Percentiles rank a stretch among this genome's conserved stretches.
phyloP scores from a whole-genome alignment of 129 eudicot species.

The Arctium lappa region DNA sequence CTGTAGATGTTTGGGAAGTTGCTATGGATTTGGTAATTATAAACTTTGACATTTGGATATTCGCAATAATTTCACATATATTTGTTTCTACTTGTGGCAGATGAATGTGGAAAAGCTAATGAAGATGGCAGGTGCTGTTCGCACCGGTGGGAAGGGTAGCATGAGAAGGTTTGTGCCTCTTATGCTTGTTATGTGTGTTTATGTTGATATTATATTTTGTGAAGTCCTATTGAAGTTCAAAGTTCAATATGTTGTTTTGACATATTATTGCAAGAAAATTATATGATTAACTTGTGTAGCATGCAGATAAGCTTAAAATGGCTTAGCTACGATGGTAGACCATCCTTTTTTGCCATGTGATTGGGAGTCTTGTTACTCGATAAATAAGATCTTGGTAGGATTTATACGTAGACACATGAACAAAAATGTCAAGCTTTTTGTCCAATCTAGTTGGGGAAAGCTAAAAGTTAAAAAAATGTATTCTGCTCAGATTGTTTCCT shows the following conservation, averaged over 20 bases:
- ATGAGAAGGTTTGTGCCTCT: constrained; percentile 51
- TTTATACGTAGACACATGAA: not conserved
- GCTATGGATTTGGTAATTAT: not conserved
- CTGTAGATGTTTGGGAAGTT: not conserved
- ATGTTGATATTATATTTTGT: not conserved
- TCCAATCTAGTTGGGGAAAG: not conserved
- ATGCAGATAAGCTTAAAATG: not conserved
- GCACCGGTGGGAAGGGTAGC: constrained; percentile 41
- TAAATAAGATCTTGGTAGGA: not conserved
- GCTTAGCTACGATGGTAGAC: not conserved
- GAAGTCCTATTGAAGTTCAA: not conserved
- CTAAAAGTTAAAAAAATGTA: not conserved
- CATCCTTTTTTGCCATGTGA: not conserved
- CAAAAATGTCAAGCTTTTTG: not conserved
- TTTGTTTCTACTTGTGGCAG: constrained; percentile 24
- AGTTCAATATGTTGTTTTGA: not conserved
- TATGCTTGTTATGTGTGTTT: not conserved
- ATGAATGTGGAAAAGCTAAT: constrained; percentile 69
- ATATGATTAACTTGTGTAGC: not conserved
- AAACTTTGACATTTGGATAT: not conserved
- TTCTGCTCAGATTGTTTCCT: not conserved
- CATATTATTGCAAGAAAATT: not conserved
- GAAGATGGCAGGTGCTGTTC: constrained; percentile 81
- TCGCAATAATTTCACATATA: not conserved
- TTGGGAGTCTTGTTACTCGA: not conserved